These are phyloP conservation scores for Auxenochlorella pyrenoidosa DNA, from an alignment of 139 green algal species.

Conservation along the genomic window DNA sequence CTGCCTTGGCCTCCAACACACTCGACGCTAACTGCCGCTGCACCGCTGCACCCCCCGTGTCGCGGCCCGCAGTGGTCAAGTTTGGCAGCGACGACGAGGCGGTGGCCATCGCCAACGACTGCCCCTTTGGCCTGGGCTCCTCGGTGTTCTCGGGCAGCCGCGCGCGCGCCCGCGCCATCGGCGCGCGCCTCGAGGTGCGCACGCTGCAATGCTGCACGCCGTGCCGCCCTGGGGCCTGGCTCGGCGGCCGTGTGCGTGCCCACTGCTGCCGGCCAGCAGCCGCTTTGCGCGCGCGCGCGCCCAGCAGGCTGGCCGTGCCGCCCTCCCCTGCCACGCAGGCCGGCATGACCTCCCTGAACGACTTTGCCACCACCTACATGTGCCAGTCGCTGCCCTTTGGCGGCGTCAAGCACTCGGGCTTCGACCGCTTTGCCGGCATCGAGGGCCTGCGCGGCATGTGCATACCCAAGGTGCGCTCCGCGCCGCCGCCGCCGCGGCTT, in stretches of 20 bases:
- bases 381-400: conserved; percentile 98
- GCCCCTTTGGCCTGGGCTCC: conserved; percentile 94
- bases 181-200: conserved; percentile 62
- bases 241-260: too few relatives aligned
- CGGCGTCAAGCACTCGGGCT: conserved; percentile 95
- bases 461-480: conserved; percentile 63
- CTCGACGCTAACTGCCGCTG: background rate
- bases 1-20: too few relatives aligned
- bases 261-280: too few relatives aligned
- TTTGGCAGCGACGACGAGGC: conserved; percentile 87
- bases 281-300: too few relatives aligned
- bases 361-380: conserved; percentile 98
- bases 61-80: conserved; percentile 18
- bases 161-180: conserved; percentile 65
- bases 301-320: background rate
- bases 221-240: too few relatives aligned
- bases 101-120: conserved; percentile 94
- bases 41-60: background rate
- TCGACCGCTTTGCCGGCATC: conserved; percentile 94
- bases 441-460: conserved; percentile 95
- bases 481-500: background rate
- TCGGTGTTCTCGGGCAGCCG: conserved; percentile 83
- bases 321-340: conserved; percentile 49
- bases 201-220: too few relatives aligned
- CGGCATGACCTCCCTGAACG: conserved; percentile 96